These are phyloP conservation scores for Exophiala xenobiotica DNA, from an alignment of 2,329 filamentous ascomycete species.

Conservation along the genomic window DNA sequence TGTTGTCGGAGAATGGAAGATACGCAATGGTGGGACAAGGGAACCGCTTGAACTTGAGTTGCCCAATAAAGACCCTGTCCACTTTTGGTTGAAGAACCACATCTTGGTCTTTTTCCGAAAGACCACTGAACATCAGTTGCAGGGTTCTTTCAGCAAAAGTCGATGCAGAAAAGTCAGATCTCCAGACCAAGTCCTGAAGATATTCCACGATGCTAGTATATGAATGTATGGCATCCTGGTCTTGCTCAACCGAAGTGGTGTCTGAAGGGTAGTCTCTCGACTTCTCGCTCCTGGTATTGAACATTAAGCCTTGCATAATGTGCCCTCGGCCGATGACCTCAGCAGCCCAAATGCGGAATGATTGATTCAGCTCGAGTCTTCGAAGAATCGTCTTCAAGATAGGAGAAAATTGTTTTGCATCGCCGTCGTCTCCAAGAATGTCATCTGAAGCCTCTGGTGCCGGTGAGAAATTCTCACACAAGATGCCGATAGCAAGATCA, in stretches of 20 bases:
- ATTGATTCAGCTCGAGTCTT: slow-evolving; percentile 60
- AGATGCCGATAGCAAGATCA: slow-evolving; percentile 66
- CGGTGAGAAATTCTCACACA: slow-evolving; percentile 72
- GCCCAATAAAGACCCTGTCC: slow-evolving; percentile 39
- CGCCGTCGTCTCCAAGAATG: slow-evolving; percentile 65
- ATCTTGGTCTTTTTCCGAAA: slow-evolving; percentile 34
- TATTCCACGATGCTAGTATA: slow-evolving; percentile 24
- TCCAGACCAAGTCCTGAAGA: slow-evolving; percentile 20
- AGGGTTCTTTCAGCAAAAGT: slow-evolving; percentile 44
- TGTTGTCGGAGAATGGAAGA: background rate
- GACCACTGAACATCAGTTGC: slow-evolving; percentile 42
- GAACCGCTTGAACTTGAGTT: slow-evolving; percentile 45
- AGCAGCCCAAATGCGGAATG: slow-evolving; percentile 82
- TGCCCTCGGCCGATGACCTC: slow-evolving; percentile 81
- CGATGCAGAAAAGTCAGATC: slow-evolving; percentile 14
- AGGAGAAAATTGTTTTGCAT: slow-evolving; percentile 61
- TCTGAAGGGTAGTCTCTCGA: background rate
- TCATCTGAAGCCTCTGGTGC: slow-evolving; percentile 61
- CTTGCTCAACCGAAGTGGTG: slow-evolving; percentile 1
- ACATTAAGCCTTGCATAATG: slow-evolving; percentile 64
- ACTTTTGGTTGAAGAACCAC: slow-evolving; percentile 39
- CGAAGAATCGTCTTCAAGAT: slow-evolving; percentile 76
- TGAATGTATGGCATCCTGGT: slow-evolving; percentile 15
- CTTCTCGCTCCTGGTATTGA: slow-evolving; percentile 4
- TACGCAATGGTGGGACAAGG: slow-evolving; percentile 36